phyloP scores from a whole-genome alignment of 2,329 filamentous ascomycete genomes.

The Pestalotiopsis sp. region DNA sequence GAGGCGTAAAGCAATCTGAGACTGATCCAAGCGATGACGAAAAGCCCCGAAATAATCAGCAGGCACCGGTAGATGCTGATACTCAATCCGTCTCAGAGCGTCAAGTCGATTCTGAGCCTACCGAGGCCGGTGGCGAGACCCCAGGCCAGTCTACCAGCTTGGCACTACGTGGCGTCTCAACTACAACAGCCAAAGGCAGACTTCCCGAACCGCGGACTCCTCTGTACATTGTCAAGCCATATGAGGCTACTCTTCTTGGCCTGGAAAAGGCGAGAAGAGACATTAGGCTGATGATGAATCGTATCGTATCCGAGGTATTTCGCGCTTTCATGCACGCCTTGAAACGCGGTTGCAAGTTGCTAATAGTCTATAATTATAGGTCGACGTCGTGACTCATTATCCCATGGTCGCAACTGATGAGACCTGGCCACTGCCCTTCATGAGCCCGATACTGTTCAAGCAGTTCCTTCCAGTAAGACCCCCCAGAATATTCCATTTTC shows the following conservation, averaged over 20 bases:
- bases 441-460: background rate
- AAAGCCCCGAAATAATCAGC: too few species aligned
- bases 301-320: background rate
- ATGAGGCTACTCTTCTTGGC: background rate
- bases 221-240: background rate
- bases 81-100: too few species aligned
- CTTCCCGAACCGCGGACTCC: background rate
- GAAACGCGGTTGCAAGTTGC: background rate
- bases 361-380: background rate
- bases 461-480: background rate
- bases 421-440: slow-evolving; percentile 1
- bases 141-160: background rate
- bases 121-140: background rate
- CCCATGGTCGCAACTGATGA: slow-evolving; percentile 4
- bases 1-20: background rate
- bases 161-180: background rate
- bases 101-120: too few species aligned
- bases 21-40: background rate
- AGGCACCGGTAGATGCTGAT: too few species aligned
- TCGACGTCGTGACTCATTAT: background rate
- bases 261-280: background rate
- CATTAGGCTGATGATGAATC: slow-evolving; percentile 1
- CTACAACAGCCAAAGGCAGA: background rate
- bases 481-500: background rate
- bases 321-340: background rate